These are phyloP conservation scores for Mycothermus thermophilus DNA, from an alignment of 495 filamentous ascomycete genomes.

Conservation along the genomic window DNA sequence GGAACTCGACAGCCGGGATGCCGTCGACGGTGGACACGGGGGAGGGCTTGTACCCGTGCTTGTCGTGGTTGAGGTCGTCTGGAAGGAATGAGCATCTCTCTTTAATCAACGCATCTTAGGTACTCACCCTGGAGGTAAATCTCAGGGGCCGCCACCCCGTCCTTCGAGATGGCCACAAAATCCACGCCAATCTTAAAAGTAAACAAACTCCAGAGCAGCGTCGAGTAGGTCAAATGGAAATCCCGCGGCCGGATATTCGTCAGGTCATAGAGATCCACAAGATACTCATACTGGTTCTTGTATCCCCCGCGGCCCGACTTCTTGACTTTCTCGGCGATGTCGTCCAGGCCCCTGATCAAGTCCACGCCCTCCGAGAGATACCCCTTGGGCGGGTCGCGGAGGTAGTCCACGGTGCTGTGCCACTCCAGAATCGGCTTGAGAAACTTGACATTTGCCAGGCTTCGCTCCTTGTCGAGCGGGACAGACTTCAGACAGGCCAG, in stretches of 20 bases:
- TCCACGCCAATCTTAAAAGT: conserved; percentile 2
- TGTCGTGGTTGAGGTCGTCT: conserved; percentile 9
- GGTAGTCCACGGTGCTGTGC: conserved; percentile 30
- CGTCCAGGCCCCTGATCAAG: conserved; percentile 24
- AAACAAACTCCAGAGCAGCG: conserved; percentile 7
- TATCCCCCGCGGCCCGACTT: conserved; percentile 16
- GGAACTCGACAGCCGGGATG: conserved; percentile 4
- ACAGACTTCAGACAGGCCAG: conserved; percentile 12
- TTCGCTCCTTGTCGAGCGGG: conserved; percentile 7
- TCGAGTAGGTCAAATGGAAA: conserved; percentile 4
- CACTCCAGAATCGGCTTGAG: conserved; percentile 9
- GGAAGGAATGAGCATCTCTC: not conserved
- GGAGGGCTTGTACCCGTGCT: conserved; percentile 8
- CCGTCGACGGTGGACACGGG: conserved; percentile 12
- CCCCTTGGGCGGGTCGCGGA: conserved; percentile 27
- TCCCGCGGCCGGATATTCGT: conserved; percentile 4
- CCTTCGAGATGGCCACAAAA: conserved; percentile 13
- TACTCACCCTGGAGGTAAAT: conserved; percentile 9
- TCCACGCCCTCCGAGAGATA: conserved; percentile 30
- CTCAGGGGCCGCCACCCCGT: conserved; percentile 3
- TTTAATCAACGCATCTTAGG: not conserved
- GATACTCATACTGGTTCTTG: conserved; percentile 37
- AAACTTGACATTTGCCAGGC: conserved; percentile 5
- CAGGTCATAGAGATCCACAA: conserved; percentile 20
- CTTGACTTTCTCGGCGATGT: conserved; percentile 16